Conservation (phyloP, 306 rosid genomes). For the Albizia julibrissin region DNA sequence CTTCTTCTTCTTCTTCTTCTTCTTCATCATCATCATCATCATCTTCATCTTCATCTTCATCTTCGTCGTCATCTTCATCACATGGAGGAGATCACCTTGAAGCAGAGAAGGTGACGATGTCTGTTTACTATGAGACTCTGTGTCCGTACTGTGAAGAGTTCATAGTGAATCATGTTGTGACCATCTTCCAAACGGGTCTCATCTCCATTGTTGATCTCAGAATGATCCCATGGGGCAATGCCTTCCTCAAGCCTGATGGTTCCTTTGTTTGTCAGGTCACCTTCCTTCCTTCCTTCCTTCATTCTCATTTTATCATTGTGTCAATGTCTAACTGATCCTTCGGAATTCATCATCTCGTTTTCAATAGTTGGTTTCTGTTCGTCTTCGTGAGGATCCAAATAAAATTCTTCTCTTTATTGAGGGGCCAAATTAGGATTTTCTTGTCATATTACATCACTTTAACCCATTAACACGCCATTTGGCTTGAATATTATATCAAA, state of each 20-base stretch:
- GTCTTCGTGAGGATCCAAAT: neutral
- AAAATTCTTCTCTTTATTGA: neutral
- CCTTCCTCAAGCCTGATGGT: constrained; percentile 59
- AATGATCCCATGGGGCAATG: constrained; percentile 91
- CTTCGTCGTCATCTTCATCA: neutral
- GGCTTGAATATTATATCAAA: no score
- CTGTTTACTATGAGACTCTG: constrained; percentile 75
- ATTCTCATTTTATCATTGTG: neutral
- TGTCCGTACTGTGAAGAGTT: constrained; percentile 91
- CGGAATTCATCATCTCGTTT: neutral
- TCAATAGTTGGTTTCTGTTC: neutral
- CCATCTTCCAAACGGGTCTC: constrained; percentile 69
- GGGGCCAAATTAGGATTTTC: neutral
- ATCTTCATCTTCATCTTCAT: neutral
- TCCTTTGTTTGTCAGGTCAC: constrained; percentile 66
- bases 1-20: constrained; percentile 26
- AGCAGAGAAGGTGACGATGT: constrained; percentile 51
- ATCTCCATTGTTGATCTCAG: constrained; percentile 72
- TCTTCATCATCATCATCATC: neutral
- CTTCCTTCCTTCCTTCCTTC: neutral
- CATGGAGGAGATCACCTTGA: neutral
- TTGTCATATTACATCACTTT: neutral
- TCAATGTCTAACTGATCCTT: neutral
- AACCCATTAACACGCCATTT: neutral
- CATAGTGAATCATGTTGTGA: constrained; percentile 67